phyloP scores from a whole-genome alignment of 2,329 filamentous ascomycete species.

The Monosporascus sp. region DNA sequence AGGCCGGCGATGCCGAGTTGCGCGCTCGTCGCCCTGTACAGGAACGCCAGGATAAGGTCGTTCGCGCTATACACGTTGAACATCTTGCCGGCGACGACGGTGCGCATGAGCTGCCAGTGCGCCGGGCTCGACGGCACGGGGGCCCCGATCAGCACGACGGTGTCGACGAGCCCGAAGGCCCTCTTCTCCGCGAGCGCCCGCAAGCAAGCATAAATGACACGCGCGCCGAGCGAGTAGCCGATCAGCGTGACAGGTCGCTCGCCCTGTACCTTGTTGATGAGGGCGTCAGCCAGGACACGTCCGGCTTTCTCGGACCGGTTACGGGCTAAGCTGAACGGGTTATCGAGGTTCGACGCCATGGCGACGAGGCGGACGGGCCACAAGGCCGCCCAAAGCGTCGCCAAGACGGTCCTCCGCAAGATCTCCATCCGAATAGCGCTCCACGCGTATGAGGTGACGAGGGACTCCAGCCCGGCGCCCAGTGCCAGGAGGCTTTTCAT shows the following conservation, averaged over 20 bases:
- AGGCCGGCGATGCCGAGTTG: conserved; percentile 81
- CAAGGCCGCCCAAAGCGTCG: conserved; percentile 60
- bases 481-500: conserved; percentile 70
- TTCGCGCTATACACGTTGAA: conserved; percentile 87
- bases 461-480: conserved; percentile 63
- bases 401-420: conserved; percentile 65
- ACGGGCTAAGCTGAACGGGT: conserved; percentile 74
- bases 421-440: conserved; percentile 67
- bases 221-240: conserved; percentile 61
- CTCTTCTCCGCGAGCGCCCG: conserved; percentile 57
- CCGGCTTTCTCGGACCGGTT: conserved; percentile 77
- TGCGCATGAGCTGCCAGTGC: conserved; percentile 72
- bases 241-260: conserved; percentile 62
- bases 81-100: conserved; percentile 73
- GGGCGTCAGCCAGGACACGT: conserved; percentile 61
- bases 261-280: conserved; percentile 64
- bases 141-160: conserved; percentile 65
- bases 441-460: conserved; percentile 74
- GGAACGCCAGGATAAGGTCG: conserved; percentile 79
- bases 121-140: conserved; percentile 66
- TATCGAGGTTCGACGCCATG: conserved; percentile 66
- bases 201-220: conserved; percentile 64
- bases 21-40: conserved; percentile 79
- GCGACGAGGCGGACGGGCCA: conserved; percentile 66
- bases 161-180: conserved; percentile 64